Percentiles rank a stretch among this genome's conserved stretches.
Conservation (phyloP, 345 rosid genomes). For the Psidium guajava region DNA sequence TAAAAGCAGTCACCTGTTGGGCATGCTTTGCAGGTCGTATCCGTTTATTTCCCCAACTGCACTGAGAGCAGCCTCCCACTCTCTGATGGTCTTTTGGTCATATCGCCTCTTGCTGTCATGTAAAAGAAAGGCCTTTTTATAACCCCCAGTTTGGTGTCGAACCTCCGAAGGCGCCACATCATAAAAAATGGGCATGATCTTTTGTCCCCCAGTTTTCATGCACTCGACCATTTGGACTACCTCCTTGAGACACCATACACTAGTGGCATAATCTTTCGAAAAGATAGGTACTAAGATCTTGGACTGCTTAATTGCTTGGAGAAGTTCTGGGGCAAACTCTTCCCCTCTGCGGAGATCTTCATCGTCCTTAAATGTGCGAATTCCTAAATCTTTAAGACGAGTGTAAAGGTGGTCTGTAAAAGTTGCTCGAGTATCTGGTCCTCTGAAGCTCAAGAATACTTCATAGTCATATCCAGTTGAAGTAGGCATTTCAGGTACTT, state of each 20-base stretch:
- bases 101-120: accelerated
- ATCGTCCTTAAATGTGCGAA: not conserved
- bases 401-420: not conserved
- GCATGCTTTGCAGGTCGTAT: not conserved
- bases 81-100: accelerated
- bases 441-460: not conserved
- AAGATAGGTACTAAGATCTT: not conserved
- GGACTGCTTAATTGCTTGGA: not conserved
- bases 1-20: not conserved
- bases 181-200: not conserved
- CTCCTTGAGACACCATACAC: not conserved
- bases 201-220: accelerated
- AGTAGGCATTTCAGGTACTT: not conserved
- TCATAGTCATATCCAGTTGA: not conserved
- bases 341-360: not conserved
- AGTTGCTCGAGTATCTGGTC: not conserved
- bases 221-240: not conserved
- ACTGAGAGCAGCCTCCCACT: not conserved
- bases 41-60: too few species aligned
- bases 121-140: accelerated
- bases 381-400: not conserved
- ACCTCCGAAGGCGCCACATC: not conserved
- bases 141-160: accelerated
- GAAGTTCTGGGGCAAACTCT: not conserved
- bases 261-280: not conserved